Evolutionary conservation across 2,329 filamentous ascomycete genomes (phyloP), one percentile per base, ranked within the genome.

Genomic region (Colletotrichum liaoningense): DNA sequence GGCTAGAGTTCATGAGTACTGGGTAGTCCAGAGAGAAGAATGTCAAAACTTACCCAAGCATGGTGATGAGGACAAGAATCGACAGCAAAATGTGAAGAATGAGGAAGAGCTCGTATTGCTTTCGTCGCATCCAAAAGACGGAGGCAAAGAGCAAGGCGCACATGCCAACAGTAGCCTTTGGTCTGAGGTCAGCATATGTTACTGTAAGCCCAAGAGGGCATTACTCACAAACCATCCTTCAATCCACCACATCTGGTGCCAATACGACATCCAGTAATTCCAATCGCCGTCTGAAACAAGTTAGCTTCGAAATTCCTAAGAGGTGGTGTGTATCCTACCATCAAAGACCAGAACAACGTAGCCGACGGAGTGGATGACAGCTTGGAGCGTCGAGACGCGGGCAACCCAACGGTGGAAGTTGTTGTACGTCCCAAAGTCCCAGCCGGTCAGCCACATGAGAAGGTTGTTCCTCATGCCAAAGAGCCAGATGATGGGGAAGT

Each of bases 351-450:
- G 80, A 1, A 88, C 73, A 0, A 88, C 86, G 73, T 93, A 94
- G 0, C 88, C 87, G 1, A 92, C 70, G 0, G 91, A 92, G 77
- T 94, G 92, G 0, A 91, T 79, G 1, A 93, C 84, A 1, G 90
- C 92, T 75, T 93, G 87, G 0, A 91, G 69, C 0, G 91, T 91
- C 6, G 90, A 86, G 2, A 93, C 84, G 22, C 92, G 85, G 0
- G 92, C 92, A 4, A 92, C 85, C 85, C 91, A 91, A 0, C 92
- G 88, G 79, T 94, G 92, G 65, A 93, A 93, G 54, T 90, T 86
- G 75, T 90, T 93, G 77, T 90, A 93, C 0, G 90, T 91, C 1
- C 87, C 86, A 78, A 92, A 93, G 12, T 89, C 90, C 91, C 92
- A 94, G 0, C 92, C 92, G 0, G 92, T 93, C 0, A 91, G 78